Evolutionary conservation across 2,329 filamentous ascomycete species (phyloP).

Genomic region (Fusarium sp.): DNA sequence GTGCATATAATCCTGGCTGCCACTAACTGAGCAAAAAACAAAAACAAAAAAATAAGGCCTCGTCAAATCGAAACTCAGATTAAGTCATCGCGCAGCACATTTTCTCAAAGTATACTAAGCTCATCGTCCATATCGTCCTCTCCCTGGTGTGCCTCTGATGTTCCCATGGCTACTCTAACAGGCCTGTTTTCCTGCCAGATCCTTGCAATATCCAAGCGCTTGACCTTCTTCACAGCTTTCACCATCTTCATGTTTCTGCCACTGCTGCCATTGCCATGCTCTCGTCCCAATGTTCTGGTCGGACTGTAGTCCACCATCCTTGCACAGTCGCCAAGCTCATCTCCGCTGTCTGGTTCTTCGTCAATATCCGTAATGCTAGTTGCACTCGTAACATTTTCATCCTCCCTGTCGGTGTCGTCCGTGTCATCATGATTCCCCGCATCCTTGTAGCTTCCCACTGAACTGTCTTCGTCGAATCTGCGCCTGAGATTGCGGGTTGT

Average conservation of each 20-base stretch:
- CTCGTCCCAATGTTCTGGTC: not conserved
- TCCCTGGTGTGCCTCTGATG: conserved; percentile 11
- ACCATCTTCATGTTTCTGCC: not conserved
- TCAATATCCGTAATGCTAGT: conserved; percentile 22
- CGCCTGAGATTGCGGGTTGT: not conserved
- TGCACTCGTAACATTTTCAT: conserved; percentile 23
- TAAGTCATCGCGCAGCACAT: not conserved
- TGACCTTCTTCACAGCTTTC: conserved; percentile 23
- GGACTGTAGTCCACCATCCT: not conserved
- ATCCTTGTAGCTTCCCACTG: conserved; percentile 23
- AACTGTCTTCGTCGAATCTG: conserved; percentile 3
- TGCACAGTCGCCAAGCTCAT: conserved; percentile 36
- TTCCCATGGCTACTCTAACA: conserved; percentile 17
- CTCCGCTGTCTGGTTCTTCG: conserved; percentile 30
- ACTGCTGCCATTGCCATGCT: not conserved
- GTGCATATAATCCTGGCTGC: conserved; percentile 14
- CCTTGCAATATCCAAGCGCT: conserved; percentile 27
- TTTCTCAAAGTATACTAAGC: conserved; percentile 29
- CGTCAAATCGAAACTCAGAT: not conserved
- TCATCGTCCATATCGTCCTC: conserved; percentile 28
- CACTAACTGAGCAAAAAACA: not conserved
- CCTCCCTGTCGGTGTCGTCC: conserved; percentile 15
- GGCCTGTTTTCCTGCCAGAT: conserved; percentile 17
- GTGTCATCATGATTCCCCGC: conserved; percentile 6
- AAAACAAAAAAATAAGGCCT: not conserved